phyloP scores from a whole-genome alignment of 2,329 filamentous ascomycete genomes.

The Botrytis pseudocinerea region DNA sequence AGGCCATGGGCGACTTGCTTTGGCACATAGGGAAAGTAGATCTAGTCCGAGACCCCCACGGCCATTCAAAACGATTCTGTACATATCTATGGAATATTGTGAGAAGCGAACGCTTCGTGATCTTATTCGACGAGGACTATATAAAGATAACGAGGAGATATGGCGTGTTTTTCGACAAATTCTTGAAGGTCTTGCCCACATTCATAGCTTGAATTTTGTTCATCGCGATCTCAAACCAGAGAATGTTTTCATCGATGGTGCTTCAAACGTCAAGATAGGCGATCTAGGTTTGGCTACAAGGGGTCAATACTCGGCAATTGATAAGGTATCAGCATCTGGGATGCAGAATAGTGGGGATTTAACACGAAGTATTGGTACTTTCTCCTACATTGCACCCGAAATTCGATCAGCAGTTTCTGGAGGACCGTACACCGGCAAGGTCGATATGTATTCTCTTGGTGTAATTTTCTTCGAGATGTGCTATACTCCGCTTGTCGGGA shows the following conservation, averaged over 20 bases:
- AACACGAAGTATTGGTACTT: constrained; percentile 72
- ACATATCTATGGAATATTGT: constrained; percentile 99
- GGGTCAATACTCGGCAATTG: constrained; percentile 67
- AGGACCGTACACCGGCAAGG: constrained; percentile 85
- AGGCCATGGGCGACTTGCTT: constrained; percentile 27
- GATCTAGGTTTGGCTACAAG: constrained; percentile 95
- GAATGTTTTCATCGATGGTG: constrained; percentile 92
- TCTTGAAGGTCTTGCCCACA: constrained; percentile 83
- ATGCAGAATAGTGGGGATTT: constrained; percentile 53
- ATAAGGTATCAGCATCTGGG: constrained; percentile 46
- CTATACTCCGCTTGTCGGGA: constrained; percentile 58
- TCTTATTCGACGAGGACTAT: constrained; percentile 74
- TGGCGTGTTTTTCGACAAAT: constrained; percentile 93
- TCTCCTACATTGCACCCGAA: constrained; percentile 91
- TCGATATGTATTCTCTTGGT: constrained; percentile 97
- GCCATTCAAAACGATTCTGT: constrained; percentile 71
- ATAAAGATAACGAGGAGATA: constrained; percentile 71
- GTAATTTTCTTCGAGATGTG: constrained; percentile 99
- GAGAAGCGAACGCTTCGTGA: constrained; percentile 86
- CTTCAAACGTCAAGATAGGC: constrained; percentile 90
- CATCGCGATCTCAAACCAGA: constrained; percentile 96
- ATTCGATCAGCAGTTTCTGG: constrained; percentile 70
- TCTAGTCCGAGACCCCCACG: constrained; percentile 46
- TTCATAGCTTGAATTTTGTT: constrained; percentile 88
- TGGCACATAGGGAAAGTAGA: constrained; percentile 36